These are phyloP conservation scores for Neurospora sp. DNA, from an alignment of 495 filamentous ascomycete species.

Conservation along the genomic window DNA sequence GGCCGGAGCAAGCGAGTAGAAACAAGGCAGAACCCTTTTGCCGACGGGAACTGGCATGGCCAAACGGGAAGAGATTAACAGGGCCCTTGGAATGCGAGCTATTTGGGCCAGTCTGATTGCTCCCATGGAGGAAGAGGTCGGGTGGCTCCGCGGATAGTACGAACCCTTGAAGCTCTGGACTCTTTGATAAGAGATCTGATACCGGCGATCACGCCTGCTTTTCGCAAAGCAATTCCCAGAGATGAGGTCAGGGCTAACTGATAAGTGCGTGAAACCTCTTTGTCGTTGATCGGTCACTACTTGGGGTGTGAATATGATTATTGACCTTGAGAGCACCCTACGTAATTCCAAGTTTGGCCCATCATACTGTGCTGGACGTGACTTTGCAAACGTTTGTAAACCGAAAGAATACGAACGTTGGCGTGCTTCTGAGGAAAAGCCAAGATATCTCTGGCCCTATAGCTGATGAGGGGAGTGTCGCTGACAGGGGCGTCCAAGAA, in stretches of 20 bases:
- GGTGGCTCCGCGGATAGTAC: not conserved
- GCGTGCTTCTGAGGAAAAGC: not conserved
- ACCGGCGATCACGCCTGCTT: not conserved
- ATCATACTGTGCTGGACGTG: not conserved
- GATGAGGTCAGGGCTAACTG: not conserved
- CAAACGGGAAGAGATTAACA: not conserved
- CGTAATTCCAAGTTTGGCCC: not conserved
- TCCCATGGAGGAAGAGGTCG: not conserved
- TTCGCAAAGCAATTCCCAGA: not conserved
- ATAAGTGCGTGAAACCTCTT: not conserved
- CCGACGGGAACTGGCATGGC: not conserved
- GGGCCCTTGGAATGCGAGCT: not conserved
- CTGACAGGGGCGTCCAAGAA: not conserved
- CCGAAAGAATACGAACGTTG: not conserved
- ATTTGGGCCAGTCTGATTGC: not conserved
- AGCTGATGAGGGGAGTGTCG: not conserved
- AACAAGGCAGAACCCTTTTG: not conserved
- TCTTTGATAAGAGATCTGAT: not conserved
- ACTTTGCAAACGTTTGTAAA: not conserved
- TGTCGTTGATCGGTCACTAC: not conserved
- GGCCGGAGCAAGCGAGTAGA: not conserved
- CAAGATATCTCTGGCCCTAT: not conserved
- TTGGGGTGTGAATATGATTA: not conserved
- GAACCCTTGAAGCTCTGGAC: not conserved
- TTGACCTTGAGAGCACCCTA: not conserved